A percentile compares a stretch with the other conserved stretches of the same genome.
phyloP scores from a whole-genome alignment of 306 rosid species.

The Cicer bijugum region DNA sequence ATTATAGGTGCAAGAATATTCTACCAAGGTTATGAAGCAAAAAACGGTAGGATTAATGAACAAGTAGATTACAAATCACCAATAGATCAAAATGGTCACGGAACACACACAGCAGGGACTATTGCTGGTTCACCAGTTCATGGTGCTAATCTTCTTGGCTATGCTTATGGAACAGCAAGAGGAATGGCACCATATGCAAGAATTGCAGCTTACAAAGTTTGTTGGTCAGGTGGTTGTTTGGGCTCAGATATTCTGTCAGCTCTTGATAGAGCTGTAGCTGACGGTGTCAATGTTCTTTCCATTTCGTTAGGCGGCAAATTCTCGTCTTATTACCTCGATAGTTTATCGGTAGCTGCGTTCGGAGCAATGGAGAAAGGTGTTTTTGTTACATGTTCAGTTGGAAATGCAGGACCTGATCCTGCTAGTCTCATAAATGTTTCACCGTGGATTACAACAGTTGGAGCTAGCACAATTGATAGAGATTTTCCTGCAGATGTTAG shows the following conservation, averaged over 20 bases:
- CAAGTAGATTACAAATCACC: slow-evolving; percentile 74
- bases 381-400: slow-evolving; percentile 87
- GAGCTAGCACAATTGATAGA: slow-evolving; percentile 94
- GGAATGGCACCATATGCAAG: slow-evolving; percentile 96
- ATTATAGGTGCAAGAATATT: slow-evolving; percentile 85
- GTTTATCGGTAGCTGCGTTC: slow-evolving; percentile 77
- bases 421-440: slow-evolving; percentile 76
- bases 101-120: slow-evolving; percentile 96
- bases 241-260: slow-evolving; percentile 89
- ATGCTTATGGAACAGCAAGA: slow-evolving; percentile 88
- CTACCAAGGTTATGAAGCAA: slow-evolving; percentile 82
- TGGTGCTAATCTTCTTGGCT: slow-evolving; percentile 78
- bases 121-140: slow-evolving; percentile 80
- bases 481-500: slow-evolving; percentile 81
- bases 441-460: slow-evolving; percentile 89
- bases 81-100: slow-evolving; percentile 95
- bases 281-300: slow-evolving; percentile 77
- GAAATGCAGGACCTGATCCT: slow-evolving; percentile 89
- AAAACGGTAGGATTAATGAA: slow-evolving; percentile 73
- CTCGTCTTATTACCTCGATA: slow-evolving; percentile 71
- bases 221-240: slow-evolving; percentile 94
- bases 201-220: slow-evolving; percentile 85
- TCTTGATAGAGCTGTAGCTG: slow-evolving; percentile 77
- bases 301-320: slow-evolving; percentile 89
- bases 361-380: slow-evolving; percentile 92